phyloP scores from a whole-genome alignment of 1,284 basidiomycete genomes.

The Singerocomus inundabilis region DNA sequence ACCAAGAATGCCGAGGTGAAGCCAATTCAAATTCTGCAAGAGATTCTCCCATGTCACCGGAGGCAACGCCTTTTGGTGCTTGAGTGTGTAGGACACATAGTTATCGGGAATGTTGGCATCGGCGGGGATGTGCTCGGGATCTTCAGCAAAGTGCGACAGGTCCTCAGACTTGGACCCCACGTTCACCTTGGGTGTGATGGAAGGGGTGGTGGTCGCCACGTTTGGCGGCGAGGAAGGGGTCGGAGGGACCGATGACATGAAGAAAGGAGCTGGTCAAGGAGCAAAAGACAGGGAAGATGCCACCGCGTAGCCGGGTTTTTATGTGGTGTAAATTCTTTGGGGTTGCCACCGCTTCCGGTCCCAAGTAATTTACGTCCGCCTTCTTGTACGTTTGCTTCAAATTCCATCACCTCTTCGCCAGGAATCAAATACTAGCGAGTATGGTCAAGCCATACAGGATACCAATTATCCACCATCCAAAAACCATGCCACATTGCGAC shows the following conservation, averaged over 20 bases:
- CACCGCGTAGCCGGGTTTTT: conserved; percentile 18
- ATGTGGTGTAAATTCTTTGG: conserved; percentile 37
- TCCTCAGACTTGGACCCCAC: conserved; percentile 1
- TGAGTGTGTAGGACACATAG: conserved; percentile 85
- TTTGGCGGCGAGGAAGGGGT: conserved; percentile 23
- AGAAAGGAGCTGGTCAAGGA: conserved; percentile 23
- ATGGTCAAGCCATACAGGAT: background rate
- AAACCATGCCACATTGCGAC: background rate
- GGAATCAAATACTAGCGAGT: background rate
- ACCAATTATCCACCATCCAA: background rate
- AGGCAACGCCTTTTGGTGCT: conserved; percentile 72
- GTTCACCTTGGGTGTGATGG: conserved; percentile 21
- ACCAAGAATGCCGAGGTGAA: conserved; percentile 61
- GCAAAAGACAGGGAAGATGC: conserved; percentile 9
- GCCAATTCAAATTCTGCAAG: conserved; percentile 73
- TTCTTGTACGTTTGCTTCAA: background rate
- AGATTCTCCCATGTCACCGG: conserved; percentile 73
- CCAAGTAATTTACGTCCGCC: background rate
- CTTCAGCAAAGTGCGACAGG: conserved; percentile 24
- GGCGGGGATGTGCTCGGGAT: conserved; percentile 44
- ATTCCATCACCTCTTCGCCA: background rate
- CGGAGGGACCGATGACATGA: conserved; percentile 31
- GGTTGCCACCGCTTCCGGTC: conserved; percentile 29
- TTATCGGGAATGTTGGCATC: conserved; percentile 82
- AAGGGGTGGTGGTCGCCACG: conserved; percentile 27